These are phyloP conservation scores for Cryptosporidium sp. DNA, from an alignment of 169 alveolate species.

Conservation along the genomic window DNA sequence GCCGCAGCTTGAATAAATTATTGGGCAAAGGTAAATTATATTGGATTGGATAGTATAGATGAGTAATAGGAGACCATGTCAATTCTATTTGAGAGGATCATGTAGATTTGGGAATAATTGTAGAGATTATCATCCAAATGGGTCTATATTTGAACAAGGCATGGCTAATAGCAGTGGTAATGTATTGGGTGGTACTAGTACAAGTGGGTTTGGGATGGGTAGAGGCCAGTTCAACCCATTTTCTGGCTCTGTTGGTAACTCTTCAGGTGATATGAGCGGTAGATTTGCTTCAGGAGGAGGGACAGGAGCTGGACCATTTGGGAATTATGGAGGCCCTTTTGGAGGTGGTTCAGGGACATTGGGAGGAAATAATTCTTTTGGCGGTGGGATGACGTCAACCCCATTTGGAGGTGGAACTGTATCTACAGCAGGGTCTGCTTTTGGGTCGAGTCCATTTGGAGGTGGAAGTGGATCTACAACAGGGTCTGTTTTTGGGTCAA, in stretches of 20 bases:
- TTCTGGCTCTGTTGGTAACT: background rate
- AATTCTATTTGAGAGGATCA: conserved; percentile 70
- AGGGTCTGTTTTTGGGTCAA: background rate
- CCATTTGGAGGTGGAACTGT: background rate
- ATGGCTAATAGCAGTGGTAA: background rate
- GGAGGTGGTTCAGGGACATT: background rate
- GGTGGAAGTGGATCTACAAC: background rate
- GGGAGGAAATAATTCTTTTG: background rate
- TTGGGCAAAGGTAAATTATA: background rate
- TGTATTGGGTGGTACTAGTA: background rate
- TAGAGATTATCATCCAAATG: conserved; percentile 65
- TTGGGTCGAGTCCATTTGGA: conserved; percentile 6
- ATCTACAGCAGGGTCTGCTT: background rate
- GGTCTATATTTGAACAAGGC: conserved; percentile 11
- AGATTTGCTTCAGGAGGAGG: background rate
- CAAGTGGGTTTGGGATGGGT: background rate
- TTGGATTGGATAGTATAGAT: background rate
- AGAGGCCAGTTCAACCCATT: conserved; percentile 1
- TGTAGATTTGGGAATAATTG: conserved; percentile 69
- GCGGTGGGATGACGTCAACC: background rate
- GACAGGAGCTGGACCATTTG: background rate
- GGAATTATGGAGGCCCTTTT: conserved; percentile 1
- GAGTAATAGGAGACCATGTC: conserved; percentile 75
- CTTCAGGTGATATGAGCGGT: background rate
- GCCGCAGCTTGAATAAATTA: background rate